Evolutionary conservation across 495 filamentous ascomycete genomes (phyloP).

Genomic region (Neurospora sp.): DNA sequence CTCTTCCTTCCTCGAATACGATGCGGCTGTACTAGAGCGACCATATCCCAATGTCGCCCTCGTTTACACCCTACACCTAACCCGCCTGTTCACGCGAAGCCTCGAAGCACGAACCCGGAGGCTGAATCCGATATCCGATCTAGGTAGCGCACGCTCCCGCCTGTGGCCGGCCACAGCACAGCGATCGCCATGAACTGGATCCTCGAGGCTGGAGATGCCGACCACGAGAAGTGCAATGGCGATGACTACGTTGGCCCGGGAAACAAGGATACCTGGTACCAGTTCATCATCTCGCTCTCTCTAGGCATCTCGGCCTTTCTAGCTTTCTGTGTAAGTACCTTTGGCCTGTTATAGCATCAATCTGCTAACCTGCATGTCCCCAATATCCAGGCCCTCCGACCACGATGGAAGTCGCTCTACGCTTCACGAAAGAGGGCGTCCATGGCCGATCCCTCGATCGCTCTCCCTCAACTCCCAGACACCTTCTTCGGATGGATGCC

Average conservation of each 20-base stretch:
- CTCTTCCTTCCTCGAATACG: neutral
- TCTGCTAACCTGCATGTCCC: neutral
- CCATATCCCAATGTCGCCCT: neutral
- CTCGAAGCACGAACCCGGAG: neutral
- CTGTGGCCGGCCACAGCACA: neutral
- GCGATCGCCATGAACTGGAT: conserved; percentile 10
- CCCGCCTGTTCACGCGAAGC: neutral
- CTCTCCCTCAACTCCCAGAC: conserved; percentile 73
- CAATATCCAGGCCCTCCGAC: conserved; percentile 53
- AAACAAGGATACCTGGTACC: conserved; percentile 36
- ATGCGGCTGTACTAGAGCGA: neutral
- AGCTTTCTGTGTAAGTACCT: conserved; percentile 39
- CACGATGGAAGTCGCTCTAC: conserved; percentile 88
- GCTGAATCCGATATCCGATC: neutral
- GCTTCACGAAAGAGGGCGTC: conserved; percentile 69
- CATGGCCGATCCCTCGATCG: conserved; percentile 47
- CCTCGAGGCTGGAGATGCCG: conserved; percentile 6
- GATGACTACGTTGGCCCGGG: conserved; percentile 23
- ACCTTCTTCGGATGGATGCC: conserved; percentile 92
- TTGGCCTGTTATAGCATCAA: neutral
- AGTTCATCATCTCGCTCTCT: conserved; percentile 41
- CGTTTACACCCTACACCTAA: neutral
- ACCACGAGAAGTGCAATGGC: conserved; percentile 18
- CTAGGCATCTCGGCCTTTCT: conserved; percentile 43
- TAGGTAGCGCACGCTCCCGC: neutral